A percentile compares a stretch with the other conserved stretches of the same genome.
Conservation (phyloP, 2,329 filamentous ascomycete genomes). For the Neofusicoccum kwambonambiense region DNA sequence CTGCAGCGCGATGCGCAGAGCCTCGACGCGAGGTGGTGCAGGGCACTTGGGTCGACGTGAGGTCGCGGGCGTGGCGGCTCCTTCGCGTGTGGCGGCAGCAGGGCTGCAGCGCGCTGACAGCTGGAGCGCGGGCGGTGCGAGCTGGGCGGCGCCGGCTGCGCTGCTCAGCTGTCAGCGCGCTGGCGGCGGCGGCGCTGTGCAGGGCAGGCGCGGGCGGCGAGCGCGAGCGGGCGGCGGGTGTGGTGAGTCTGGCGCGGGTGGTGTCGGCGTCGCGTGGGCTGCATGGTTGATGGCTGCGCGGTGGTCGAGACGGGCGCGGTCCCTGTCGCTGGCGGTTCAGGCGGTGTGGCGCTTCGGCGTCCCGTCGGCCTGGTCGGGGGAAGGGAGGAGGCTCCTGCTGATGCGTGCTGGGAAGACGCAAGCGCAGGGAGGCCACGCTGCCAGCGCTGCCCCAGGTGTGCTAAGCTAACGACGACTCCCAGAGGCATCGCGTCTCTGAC, state of each 20-base stretch:
- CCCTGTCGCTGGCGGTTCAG: constrained; percentile 8
- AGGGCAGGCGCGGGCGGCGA: no score
- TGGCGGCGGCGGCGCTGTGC: no score
- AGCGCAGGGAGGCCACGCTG: neutral
- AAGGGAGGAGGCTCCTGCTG: neutral
- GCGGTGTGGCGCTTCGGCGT: constrained; percentile 13
- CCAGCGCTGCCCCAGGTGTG: neutral
- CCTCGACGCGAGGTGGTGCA: constrained; percentile 15
- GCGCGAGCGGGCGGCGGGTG: no score
- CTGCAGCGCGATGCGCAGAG: neutral
- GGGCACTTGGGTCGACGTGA: neutral
- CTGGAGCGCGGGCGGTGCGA: neutral
- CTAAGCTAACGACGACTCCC: neutral
- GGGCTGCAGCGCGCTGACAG: neutral
- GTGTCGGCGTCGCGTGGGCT: neutral
- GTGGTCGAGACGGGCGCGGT: constrained; percentile 5
- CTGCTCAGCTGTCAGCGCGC: neutral
- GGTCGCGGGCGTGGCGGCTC: constrained; percentile 1
- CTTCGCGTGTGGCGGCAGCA: constrained; percentile 2
- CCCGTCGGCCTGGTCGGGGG: neutral
- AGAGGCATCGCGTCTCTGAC: neutral
- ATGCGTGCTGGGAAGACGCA: neutral
- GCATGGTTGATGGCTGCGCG: neutral
- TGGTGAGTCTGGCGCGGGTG: neutral
- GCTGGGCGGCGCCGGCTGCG: neutral